Conservation (phyloP, 495 filamentous ascomycete species). For the Talaromyces nanjingensis region DNA sequence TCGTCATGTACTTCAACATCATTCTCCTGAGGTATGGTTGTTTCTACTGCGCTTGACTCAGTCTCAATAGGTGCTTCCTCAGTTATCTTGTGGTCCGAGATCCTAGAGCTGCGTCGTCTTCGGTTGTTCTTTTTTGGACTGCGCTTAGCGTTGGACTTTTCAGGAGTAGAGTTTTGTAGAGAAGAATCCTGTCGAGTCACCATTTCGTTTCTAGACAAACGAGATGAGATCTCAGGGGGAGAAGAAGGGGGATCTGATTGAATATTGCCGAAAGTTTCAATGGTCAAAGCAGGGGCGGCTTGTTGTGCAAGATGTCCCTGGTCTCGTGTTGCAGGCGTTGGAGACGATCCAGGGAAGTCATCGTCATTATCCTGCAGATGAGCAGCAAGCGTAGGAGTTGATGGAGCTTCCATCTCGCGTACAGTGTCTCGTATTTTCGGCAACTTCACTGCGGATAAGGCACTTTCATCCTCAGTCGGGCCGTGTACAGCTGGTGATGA, state of each 20-base stretch:
- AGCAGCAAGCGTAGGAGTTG: slow-evolving; percentile 43
- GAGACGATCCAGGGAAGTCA: slow-evolving; percentile 71
- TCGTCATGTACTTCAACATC: background rate
- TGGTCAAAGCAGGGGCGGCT: slow-evolving; percentile 11
- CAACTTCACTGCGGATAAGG: slow-evolving; percentile 31
- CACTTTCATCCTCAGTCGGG: slow-evolving; percentile 24
- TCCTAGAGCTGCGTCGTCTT: background rate
- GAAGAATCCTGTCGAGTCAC: background rate
- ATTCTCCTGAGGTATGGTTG: background rate
- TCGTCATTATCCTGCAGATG: slow-evolving; percentile 40
- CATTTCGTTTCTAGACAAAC: background rate
- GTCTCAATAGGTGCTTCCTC: slow-evolving; percentile 2
- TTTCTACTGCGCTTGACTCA: background rate
- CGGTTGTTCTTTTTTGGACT: background rate
- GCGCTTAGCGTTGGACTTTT: background rate
- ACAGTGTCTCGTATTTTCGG: slow-evolving; percentile 19
- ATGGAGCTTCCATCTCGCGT: slow-evolving; percentile 23
- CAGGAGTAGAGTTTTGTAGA: slow-evolving; percentile 15
- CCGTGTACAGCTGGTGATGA: slow-evolving; percentile 38
- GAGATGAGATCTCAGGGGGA: slow-evolving; percentile 27
- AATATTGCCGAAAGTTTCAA: slow-evolving; percentile 14
- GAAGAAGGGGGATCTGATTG: slow-evolving; percentile 32
- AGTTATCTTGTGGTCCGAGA: slow-evolving; percentile 5
- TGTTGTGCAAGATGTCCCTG: slow-evolving; percentile 22
- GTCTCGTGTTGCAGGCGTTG: slow-evolving; percentile 56